Conservation (phyloP, 768 basidiomycete genomes). For the Xerocomellus chrysenteron region DNA sequence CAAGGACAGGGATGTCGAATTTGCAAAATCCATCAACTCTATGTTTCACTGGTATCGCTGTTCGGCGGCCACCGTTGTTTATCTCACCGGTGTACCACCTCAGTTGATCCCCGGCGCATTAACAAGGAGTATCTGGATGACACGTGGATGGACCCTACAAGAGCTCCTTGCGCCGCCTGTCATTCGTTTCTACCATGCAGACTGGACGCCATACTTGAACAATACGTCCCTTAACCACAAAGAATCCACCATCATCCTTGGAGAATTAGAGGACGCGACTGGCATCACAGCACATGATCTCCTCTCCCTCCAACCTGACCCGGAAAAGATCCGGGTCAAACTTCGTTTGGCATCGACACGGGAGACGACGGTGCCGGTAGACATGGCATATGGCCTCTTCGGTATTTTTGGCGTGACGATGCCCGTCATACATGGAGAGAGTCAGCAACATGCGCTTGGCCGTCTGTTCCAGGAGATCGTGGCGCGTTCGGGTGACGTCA, state of each 20-base stretch:
- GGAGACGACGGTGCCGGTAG: slow-evolving; percentile 16
- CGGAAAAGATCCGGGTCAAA: slow-evolving; percentile 10
- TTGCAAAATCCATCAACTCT: slow-evolving; percentile 17
- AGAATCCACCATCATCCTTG: slow-evolving; percentile 11
- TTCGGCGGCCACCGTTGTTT: slow-evolving; percentile 20
- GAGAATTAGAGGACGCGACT: slow-evolving; percentile 13
- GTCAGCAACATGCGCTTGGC: slow-evolving; percentile 16
- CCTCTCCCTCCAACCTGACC: slow-evolving; percentile 12
- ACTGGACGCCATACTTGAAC: slow-evolving; percentile 22
- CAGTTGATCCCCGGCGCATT: slow-evolving; percentile 7
- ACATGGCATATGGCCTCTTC: slow-evolving; percentile 24
- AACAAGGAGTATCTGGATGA: slow-evolving; percentile 18
- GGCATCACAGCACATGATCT: slow-evolving; percentile 5
- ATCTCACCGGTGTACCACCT: slow-evolving; percentile 16
- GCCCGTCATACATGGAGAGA: slow-evolving; percentile 17
- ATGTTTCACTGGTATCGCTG: slow-evolving; percentile 23
- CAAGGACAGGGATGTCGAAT: slow-evolving; percentile 16
- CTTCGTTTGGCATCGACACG: slow-evolving; percentile 22
- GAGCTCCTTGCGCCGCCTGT: slow-evolving; percentile 22
- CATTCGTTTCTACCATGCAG: slow-evolving; percentile 21
- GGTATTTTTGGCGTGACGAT: slow-evolving; percentile 21
- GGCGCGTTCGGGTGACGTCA: slow-evolving; percentile 18
- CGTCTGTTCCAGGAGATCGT: slow-evolving; percentile 21
- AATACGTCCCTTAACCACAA: slow-evolving; percentile 17
- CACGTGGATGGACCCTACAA: slow-evolving; percentile 24